Evolutionary conservation across 1,284 basidiomycete genomes (phyloP).

Genomic region (Coriolopsis trogii): DNA sequence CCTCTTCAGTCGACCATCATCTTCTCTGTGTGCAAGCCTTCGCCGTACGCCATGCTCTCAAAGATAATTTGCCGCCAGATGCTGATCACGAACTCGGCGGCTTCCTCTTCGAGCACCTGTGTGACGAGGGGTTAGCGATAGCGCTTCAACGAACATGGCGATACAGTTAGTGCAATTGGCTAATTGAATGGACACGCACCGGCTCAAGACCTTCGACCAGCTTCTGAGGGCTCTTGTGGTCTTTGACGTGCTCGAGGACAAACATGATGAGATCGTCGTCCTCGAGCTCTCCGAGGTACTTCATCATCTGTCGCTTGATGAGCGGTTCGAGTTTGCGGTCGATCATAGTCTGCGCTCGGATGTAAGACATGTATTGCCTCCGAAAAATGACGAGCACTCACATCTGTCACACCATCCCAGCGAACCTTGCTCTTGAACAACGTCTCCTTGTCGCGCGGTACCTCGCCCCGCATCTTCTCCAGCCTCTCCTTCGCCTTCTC

Average conservation of each 20-base stretch:
- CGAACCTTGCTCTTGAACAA: slow-evolving; percentile 81
- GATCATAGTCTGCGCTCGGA: slow-evolving; percentile 62
- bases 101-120: slow-evolving; percentile 89
- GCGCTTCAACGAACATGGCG: too few relatives aligned
- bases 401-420: slow-evolving; percentile 86
- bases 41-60: slow-evolving; percentile 87
- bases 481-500: slow-evolving; percentile 79
- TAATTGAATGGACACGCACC: slow-evolving; percentile 53
- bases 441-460: slow-evolving; percentile 72
- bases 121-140: too few relatives aligned
- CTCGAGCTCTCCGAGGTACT: slow-evolving; percentile 85
- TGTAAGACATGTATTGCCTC: neutral
- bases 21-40: slow-evolving; percentile 78
- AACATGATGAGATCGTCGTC: slow-evolving; percentile 91
- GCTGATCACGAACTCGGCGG: slow-evolving; percentile 68
- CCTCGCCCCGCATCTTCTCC: slow-evolving; percentile 70
- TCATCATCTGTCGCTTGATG: slow-evolving; percentile 77
- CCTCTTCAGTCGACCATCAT: slow-evolving; percentile 66
- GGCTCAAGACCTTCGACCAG: slow-evolving; percentile 86
- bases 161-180: slow-evolving; percentile 3
- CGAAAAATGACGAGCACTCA: slow-evolving; percentile 44
- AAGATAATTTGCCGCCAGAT: slow-evolving; percentile 91
- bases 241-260: slow-evolving; percentile 85
- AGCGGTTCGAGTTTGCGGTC: slow-evolving; percentile 82
- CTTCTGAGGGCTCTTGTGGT: slow-evolving; percentile 80